These are phyloP conservation scores for Saccharum spontaneum DNA, from an alignment of 176 grass and related monocot species.

Conservation along the genomic window DNA sequence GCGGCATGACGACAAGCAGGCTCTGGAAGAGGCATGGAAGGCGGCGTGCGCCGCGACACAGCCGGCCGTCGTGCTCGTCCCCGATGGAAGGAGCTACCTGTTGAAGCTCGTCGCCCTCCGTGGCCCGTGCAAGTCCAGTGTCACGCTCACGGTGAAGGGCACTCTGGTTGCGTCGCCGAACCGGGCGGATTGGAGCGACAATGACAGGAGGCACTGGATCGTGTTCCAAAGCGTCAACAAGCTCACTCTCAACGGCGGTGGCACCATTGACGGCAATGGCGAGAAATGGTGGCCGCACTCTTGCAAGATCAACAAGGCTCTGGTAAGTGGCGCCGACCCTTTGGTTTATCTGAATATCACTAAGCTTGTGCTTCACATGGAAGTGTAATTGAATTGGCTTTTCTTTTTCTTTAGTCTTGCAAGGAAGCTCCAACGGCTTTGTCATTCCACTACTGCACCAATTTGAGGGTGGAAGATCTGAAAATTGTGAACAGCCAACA, in stretches of 20 bases:
- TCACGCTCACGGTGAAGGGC: constrained; percentile 52
- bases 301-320: constrained; percentile 63
- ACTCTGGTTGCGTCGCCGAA: constrained; percentile 50
- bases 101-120: constrained; percentile 44
- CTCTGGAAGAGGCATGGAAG: constrained; percentile 48
- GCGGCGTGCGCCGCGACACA: constrained; percentile 55
- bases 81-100: constrained; percentile 49
- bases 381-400: not conserved
- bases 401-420: constrained; percentile 44
- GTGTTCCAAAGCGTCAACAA: constrained; percentile 25
- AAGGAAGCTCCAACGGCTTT: constrained; percentile 53
- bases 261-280: constrained; percentile 66
- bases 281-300: constrained; percentile 73
- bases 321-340: constrained; percentile 16
- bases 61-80: constrained; percentile 51
- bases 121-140: constrained; percentile 63
- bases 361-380: not conserved
- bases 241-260: constrained; percentile 57
- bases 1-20: constrained; percentile 49
- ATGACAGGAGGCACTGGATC: constrained; percentile 53
- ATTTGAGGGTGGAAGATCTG: constrained; percentile 4
- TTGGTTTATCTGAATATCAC: not conserved
- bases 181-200: constrained; percentile 39
- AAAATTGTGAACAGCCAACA: constrained; percentile 43
- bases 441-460: constrained; percentile 21